Evolutionary conservation across 768 basidiomycete species (phyloP).

Genomic region (Mycena filopes): DNA sequence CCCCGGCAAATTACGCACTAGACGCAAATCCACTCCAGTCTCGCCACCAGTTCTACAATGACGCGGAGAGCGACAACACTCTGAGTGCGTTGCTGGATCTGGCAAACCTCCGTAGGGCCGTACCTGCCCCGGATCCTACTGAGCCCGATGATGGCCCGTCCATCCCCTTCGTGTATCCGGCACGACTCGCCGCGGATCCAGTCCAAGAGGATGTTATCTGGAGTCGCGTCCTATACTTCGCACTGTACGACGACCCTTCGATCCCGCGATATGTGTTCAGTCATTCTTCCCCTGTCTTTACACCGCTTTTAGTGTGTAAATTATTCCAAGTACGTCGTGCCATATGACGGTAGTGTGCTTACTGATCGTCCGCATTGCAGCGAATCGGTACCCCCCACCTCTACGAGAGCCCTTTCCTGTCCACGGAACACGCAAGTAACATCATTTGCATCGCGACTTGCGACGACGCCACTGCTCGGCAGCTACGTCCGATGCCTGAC

Average conservation of each 20-base stretch:
- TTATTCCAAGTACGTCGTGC: conserved; percentile 3
- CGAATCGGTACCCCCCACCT: conserved; percentile 14
- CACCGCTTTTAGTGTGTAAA: conserved; percentile 16
- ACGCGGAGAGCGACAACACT: background rate
- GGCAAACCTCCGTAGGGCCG: background rate
- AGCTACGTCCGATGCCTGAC: background rate
- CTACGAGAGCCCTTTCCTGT: background rate
- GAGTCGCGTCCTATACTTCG: conserved; percentile 16
- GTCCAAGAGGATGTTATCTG: conserved; percentile 15
- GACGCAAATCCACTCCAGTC: background rate
- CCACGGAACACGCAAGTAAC: background rate
- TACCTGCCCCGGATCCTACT: background rate
- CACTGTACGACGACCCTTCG: background rate
- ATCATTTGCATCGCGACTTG: background rate
- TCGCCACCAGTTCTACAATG: background rate
- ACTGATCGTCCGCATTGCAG: background rate
- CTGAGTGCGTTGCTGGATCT: background rate
- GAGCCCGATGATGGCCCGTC: background rate
- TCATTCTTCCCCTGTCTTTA: background rate
- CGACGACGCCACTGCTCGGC: background rate
- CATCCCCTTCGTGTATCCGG: conserved; percentile 1
- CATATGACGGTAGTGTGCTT: no score
- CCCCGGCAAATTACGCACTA: no score
- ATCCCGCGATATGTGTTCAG: no score
- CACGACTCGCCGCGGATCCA: conserved; percentile 11